phyloP scores from a whole-genome alignment of 2,329 filamentous ascomycete species.

The Rutstroemia sp. region DNA sequence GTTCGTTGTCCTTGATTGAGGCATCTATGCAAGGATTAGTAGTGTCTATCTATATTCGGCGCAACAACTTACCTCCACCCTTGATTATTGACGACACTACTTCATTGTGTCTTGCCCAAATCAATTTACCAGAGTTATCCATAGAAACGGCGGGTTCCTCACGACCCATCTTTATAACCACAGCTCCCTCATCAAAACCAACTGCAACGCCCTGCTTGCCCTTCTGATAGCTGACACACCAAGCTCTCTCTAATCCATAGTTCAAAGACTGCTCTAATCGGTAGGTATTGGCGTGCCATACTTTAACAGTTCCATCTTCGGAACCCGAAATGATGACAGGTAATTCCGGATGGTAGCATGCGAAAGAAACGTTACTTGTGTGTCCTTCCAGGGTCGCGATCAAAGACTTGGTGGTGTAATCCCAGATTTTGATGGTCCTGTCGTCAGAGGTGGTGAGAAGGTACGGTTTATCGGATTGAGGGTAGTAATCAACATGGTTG shows the following conservation, averaged over 20 bases:
- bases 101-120: constrained; percentile 93
- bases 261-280: constrained; percentile 91
- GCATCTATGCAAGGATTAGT: constrained; percentile 50
- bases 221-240: constrained; percentile 95
- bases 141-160: constrained; percentile 97
- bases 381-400: constrained; percentile 96
- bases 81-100: constrained; percentile 94
- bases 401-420: constrained; percentile 96
- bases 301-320: constrained; percentile 93
- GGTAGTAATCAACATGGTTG: constrained; percentile 91
- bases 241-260: constrained; percentile 91
- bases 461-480: constrained; percentile 70
- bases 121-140: constrained; percentile 91
- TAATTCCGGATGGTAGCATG: constrained; percentile 93
- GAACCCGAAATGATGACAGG: constrained; percentile 97
- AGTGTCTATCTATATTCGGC: background rate
- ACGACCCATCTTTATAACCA: constrained; percentile 94
- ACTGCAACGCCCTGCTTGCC: constrained; percentile 91
- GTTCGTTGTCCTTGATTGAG: constrained; percentile 78
- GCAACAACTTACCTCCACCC: constrained; percentile 52
- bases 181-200: constrained; percentile 94
- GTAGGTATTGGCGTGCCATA: constrained; percentile 98
- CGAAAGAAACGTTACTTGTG: constrained; percentile 96
- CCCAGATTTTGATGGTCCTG: constrained; percentile 95
- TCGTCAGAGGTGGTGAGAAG: constrained; percentile 96